Evolutionary conservation across 2,329 filamentous ascomycete species (phyloP).

Genomic region (Chaetomium sp.): DNA sequence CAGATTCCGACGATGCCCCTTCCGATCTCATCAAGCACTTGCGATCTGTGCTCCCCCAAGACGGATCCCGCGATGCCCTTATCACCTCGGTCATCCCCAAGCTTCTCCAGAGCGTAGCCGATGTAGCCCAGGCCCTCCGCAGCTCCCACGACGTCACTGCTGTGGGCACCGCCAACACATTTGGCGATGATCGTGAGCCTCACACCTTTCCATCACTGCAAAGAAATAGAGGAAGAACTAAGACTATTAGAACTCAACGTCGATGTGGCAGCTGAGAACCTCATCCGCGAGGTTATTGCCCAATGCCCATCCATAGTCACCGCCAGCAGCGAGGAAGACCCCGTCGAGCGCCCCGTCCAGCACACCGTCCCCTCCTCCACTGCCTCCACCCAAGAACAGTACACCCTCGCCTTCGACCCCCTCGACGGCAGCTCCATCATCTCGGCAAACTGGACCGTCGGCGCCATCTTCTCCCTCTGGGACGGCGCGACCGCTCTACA

Average conservation of each 20-base stretch:
- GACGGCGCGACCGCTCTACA: slow-evolving; percentile 50
- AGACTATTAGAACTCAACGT: slow-evolving; percentile 52
- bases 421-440: slow-evolving; percentile 66
- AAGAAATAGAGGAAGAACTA: not conserved
- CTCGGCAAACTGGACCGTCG: slow-evolving; percentile 59
- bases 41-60: slow-evolving; percentile 16
- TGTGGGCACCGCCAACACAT: slow-evolving; percentile 55
- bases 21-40: slow-evolving; percentile 11
- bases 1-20: not conserved
- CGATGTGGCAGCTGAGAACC: slow-evolving; percentile 54
- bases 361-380: not conserved
- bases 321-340: slow-evolving; percentile 64
- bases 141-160: slow-evolving; percentile 49
- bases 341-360: slow-evolving; percentile 48
- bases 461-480: slow-evolving; percentile 64
- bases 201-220: not conserved
- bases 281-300: slow-evolving; percentile 49
- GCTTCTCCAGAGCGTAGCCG: slow-evolving; percentile 49
- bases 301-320: slow-evolving; percentile 50
- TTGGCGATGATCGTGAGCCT: slow-evolving; percentile 54
- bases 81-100: slow-evolving; percentile 51
- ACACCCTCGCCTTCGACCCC: slow-evolving; percentile 64
- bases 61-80: slow-evolving; percentile 38
- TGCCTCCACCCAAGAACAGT: slow-evolving; percentile 44
- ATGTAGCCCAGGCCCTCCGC: slow-evolving; percentile 50